These are phyloP conservation scores for Cryptosporidium xiaoi DNA, from an alignment of 169 alveolate genomes.

Conservation along the genomic window DNA sequence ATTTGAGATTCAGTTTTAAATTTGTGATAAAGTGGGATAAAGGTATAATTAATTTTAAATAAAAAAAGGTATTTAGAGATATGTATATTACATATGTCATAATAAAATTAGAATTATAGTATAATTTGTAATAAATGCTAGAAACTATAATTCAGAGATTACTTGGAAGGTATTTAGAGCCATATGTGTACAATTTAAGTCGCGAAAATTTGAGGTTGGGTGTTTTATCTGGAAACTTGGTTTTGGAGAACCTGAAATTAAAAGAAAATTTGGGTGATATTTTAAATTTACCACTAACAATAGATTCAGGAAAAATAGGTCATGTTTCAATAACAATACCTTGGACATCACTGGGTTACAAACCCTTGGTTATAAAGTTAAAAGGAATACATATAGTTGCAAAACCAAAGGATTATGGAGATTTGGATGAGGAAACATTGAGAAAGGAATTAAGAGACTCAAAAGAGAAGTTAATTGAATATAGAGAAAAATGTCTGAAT, in stretches of 20 bases:
- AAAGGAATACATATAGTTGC: conserved; percentile 46
- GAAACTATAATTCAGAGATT: conserved; percentile 68
- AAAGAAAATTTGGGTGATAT: conserved; percentile 71
- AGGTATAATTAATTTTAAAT: not conserved
- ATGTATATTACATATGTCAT: conserved; percentile 10
- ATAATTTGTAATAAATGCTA: conserved; percentile 34
- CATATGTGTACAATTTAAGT: conserved; percentile 70
- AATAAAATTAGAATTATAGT: not conserved
- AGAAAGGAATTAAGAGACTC: conserved; percentile 55
- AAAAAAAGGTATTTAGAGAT: not conserved
- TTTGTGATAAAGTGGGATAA: not conserved
- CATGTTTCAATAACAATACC: conserved; percentile 74
- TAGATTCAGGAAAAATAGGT: conserved; percentile 54
- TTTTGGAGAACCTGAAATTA: conserved; percentile 44
- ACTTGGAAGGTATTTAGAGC: conserved; percentile 70
- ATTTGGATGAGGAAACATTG: conserved; percentile 56
- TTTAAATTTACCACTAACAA: conserved; percentile 48
- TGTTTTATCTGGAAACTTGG: conserved; percentile 65
- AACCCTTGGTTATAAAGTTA: conserved; percentile 55
- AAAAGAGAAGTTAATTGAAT: conserved; percentile 45
- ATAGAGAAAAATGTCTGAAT: conserved; percentile 39
- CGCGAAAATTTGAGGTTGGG: conserved; percentile 72
- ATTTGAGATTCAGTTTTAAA: not conserved
- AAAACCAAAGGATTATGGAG: conserved; percentile 69
- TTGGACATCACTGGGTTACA: conserved; percentile 72